Conservation (phyloP, 257 asterid genomes). For the Perilla frutescens region DNA sequence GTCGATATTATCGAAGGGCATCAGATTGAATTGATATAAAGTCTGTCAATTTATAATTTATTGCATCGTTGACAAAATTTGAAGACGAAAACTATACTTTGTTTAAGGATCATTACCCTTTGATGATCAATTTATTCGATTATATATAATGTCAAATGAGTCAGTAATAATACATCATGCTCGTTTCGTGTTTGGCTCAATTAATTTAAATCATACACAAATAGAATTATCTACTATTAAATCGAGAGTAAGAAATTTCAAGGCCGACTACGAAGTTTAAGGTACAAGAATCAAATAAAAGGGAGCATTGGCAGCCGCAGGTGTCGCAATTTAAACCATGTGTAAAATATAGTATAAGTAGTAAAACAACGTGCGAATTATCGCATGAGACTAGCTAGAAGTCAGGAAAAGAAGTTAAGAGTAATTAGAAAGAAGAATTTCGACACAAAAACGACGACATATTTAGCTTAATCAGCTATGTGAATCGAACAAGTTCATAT, state of each 20-base stretch:
- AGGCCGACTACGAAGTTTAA: too few species aligned
- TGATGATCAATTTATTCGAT: too few species aligned
- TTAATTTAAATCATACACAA: background rate
- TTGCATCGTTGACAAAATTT: background rate
- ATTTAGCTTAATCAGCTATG: background rate
- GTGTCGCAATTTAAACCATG: too few species aligned
- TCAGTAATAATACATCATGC: too few species aligned
- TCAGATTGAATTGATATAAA: background rate
- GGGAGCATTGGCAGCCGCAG: background rate
- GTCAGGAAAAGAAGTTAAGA: background rate
- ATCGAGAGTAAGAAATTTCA: background rate
- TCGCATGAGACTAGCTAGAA: background rate
- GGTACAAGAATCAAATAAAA: background rate
- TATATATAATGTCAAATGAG: background rate
- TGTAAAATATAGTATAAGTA: too few species aligned
- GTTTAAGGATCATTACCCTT: background rate
- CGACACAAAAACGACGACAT: background rate
- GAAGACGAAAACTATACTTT: background rate
- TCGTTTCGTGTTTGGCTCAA: background rate
- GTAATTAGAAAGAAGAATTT: background rate
- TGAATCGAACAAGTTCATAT: background rate
- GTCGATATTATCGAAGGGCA: background rate
- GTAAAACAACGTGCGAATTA: too few species aligned
- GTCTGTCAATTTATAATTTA: background rate
- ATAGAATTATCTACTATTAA: background rate